Base-by-base conservation (phyloP, 768 basidiomycete species). In the Chiua virens region DNA sequence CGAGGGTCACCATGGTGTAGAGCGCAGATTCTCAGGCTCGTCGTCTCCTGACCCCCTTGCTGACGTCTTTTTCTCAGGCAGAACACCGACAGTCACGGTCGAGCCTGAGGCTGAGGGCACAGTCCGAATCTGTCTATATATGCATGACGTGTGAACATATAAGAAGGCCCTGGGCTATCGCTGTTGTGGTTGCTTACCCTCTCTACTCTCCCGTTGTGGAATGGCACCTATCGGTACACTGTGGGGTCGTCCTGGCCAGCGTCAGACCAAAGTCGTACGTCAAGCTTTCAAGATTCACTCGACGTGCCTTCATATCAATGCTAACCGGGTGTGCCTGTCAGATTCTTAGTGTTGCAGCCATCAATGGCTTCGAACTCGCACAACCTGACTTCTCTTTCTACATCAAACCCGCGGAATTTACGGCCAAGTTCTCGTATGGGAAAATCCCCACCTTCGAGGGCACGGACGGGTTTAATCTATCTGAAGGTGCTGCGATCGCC, bases 251-350 rank as follows among this genome's bases (percentile, higher is more conserved):
- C 3, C 10, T 38, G 42, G 35, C 25, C 62, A 63, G 21, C 55
- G 48, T 21, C 55, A 54, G 20, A 61, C 48, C 22, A 61, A 51
- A 50, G 41, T 52, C 2, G 62, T 61, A 45, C 25, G 59, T 42
- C 5, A 8, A 3, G n/a, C n/a, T n/a, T n/a, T n/a, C n/a, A n/a
- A n/a, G n/a, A n/a, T n/a, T n/a, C n/a, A n/a, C n/a, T n/a, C n/a
- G n/a, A 5, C n/a, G n/a, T 40, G 7, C 23, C 25, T 13, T 10
- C 13, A 5, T n/a, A 18, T 34, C 6, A 34, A 34, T 34, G n/a
- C 1, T 10, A n/a, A 34, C 4, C 42, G 37, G n/a, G 44, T 21
- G 10, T 28, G 7, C 35, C 5, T 13, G 13, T 25, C 37, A 63
- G 55, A 55, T 63, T 9, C 45, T 51, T n/a, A 52, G 40, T 23